Evolutionary conservation across 2,329 filamentous ascomycete species (phyloP).

Genomic region (Xylariomycetidae sp.): DNA sequence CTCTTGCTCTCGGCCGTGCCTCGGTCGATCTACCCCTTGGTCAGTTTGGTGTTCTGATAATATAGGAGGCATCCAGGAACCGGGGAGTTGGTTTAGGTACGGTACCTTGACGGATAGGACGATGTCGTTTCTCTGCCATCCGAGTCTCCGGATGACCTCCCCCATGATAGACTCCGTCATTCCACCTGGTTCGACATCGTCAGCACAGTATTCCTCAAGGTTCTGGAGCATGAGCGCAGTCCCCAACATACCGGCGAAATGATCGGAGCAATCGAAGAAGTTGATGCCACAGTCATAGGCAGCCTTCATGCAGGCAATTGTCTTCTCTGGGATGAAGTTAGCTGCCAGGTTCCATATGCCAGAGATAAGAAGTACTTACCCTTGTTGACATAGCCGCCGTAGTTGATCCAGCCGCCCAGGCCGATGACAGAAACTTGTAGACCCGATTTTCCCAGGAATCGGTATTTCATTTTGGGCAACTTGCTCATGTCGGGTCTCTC

Average conservation of each 20-base stretch:
- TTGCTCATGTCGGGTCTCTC: too few relatives aligned
- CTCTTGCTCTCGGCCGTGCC: conserved; percentile 54
- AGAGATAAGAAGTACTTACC: conserved; percentile 34
- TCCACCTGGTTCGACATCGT: conserved; percentile 40
- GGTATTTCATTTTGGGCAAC: conserved; percentile 15
- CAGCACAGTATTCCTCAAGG: background rate
- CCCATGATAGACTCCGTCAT: conserved; percentile 60
- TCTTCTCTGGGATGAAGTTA: conserved; percentile 38
- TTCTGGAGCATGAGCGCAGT: background rate
- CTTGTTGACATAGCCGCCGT: conserved; percentile 65
- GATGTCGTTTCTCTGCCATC: conserved; percentile 55
- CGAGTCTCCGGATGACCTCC: conserved; percentile 51
- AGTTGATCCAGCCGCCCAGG: conserved; percentile 67
- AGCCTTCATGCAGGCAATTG: conserved; percentile 55
- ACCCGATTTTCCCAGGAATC: conserved; percentile 52
- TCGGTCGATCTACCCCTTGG: conserved; percentile 52
- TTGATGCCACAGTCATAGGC: conserved; percentile 56
- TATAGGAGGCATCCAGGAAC: background rate
- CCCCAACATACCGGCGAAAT: conserved; percentile 16
- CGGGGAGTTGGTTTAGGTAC: background rate
- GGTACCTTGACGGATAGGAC: conserved; percentile 54
- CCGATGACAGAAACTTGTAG: conserved; percentile 70
- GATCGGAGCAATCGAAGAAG: conserved; percentile 57
- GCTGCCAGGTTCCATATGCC: conserved; percentile 2
- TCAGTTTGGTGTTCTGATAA: background rate